Base-by-base conservation (phyloP, 164 flowering plant species). In the Malania oleifera region DNA sequence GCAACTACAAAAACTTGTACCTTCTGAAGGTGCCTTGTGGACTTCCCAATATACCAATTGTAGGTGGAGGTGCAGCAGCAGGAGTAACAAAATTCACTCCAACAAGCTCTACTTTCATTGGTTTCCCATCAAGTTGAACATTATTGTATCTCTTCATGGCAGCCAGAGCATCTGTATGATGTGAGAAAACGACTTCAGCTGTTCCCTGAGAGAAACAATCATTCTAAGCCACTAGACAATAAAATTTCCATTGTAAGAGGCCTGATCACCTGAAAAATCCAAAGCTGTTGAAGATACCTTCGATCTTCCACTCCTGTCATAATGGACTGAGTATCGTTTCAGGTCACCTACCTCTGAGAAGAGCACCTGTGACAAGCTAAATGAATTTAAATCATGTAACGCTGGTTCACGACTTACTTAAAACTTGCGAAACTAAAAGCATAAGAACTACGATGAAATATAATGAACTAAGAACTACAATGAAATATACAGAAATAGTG, bases 281-380 rank as follows among this genome's bases (percentile, higher is more conserved):
- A 23, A 37, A 34, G 23, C 26, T 14, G 25, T 6, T 28, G n/a
- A 14, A 57, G 11, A 26, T 59, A 80, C 85, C 79, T 81, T 74
- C 28, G 85, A 76, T 70, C 77, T 74, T 66, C 85, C 81, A 66
- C 74, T 72, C 54, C 47, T 66, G 46, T 78, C 85, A 62, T 74
- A 76, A 56, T 81, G 79, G 57, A 81, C 53, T 26, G 72, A 44
- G 57, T 68, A 70, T 14, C 66, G 48, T 57, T 69, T 72, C 61
- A 81, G 50, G 2, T 73, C 71, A 59, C 85, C 85, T 43, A 74
- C 70, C 25, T 65, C 77, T 1, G 82, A 72, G 64, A 81, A 81
- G 5, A 81, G 79, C 34, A 61, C 51, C 85, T 81, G 76, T 45
- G 69, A 31, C 39, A 14, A 14, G 15, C n/a, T 19, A n/a, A 57